Evolutionary conservation across 2,329 filamentous ascomycete species (phyloP), one percentile per base, ranked within the genome.

Genomic region (Akanthomyces muscarius): DNA sequence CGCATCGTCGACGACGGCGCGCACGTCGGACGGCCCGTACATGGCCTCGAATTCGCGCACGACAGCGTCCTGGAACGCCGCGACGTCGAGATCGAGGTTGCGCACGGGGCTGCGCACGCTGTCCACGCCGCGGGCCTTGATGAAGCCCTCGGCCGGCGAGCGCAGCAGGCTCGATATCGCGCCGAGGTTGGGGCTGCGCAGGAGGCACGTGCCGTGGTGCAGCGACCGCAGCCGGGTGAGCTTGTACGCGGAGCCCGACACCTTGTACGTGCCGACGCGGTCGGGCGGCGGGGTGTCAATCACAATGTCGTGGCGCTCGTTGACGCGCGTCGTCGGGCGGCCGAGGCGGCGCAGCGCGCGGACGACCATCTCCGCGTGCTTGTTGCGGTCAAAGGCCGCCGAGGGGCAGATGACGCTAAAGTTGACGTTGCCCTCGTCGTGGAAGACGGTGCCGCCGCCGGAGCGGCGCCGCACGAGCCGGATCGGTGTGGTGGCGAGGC

Each of bases 191-290:
- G 89, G 89, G 61, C 91, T 93, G 41, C 83, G 81, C 2, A 98
- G 80, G 50, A 99, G 81, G 70, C 92, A 95, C 0, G 95, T 99
- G 8, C 93, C 95, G 75, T 99, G 95, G 75, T 99, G 95, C 63
- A 99, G 80, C 8, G 92, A 89, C 51, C 94, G 84, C 55, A 86
- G 79, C 28, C 90, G 83, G 0, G 91, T 97, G 61, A 99, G 81
- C 76, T 98, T 98, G 78, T 96, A 99, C 13, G 95, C 95, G 0
- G 92, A 97, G 1, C 95, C 95, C 0, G 92, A 97, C 13, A 98
- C 84, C 74, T 99, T 99, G 71, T 88, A 85, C 1, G 83, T 81
- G 47, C 66, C 58, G 18, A 66, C 56, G 18, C 63, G 28, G 45
- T 16, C 65, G 63, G 23, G 42, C 23, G 61, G n/a, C 53, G 38